Evolutionary conservation across 176 grass and related monocot species (phyloP).

Genomic region (Oryza nivara): DNA sequence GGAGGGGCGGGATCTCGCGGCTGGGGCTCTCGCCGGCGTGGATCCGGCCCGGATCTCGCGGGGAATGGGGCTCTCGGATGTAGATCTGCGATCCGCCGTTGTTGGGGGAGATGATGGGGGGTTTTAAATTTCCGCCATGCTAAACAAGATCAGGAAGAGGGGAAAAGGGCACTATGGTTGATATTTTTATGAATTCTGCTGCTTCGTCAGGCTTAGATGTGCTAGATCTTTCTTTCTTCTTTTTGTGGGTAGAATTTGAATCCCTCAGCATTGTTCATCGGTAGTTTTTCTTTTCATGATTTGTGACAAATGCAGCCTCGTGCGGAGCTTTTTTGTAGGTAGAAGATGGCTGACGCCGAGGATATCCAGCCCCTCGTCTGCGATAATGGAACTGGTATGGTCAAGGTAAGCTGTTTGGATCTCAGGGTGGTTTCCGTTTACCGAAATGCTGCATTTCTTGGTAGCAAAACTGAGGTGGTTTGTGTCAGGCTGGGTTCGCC

Average conservation of each 20-base stretch:
- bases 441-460: background rate
- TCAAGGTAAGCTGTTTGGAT: constrained; percentile 53
- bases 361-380: constrained; percentile 82
- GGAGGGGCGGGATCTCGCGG: constrained; percentile 37
- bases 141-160: background rate
- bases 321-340: constrained; percentile 48
- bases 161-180: background rate
- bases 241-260: background rate
- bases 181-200: background rate
- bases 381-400: constrained; percentile 84
- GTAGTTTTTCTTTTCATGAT: background rate
- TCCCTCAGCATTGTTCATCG: background rate
- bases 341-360: constrained; percentile 68
- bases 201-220: background rate
- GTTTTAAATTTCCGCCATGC: background rate
- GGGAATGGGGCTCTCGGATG: background rate
- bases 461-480: background rate
- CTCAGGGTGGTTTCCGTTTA: background rate
- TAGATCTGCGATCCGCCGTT: constrained; percentile 39
- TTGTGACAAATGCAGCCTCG: constrained; percentile 30
- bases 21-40: background rate
- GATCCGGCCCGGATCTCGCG: constrained; percentile 43
- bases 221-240: background rate
- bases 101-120: background rate
- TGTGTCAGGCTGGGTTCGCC: constrained; percentile 60